phyloP scores from a whole-genome alignment of 192 early-diverging fungal genomes.

The Chytriomyces confervae region DNA sequence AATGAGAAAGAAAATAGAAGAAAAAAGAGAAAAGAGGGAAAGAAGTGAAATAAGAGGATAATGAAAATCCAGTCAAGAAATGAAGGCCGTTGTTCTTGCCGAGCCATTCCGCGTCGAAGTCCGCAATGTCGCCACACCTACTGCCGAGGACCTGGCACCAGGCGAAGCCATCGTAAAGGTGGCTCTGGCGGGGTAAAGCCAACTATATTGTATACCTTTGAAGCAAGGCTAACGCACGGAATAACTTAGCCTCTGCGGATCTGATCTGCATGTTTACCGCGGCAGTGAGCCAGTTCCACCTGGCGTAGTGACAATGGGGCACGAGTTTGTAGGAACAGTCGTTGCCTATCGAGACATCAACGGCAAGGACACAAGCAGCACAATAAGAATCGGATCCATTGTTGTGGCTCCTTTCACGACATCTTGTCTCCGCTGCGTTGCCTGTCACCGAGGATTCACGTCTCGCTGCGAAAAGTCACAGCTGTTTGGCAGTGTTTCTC shows the following conservation, averaged over 20 bases:
- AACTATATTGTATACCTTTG: too few species aligned
- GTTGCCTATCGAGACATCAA: not conserved
- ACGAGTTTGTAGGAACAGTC: slow-evolving; percentile 17
- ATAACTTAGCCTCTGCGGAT: slow-evolving; percentile 22
- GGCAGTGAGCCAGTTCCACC: slow-evolving; percentile 20
- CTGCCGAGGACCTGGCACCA: not conserved
- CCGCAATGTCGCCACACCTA: not conserved
- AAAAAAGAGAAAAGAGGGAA: too few species aligned
- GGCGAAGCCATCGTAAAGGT: slow-evolving; percentile 26
- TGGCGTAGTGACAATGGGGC: not conserved
- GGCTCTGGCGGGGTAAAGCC: slow-evolving; percentile 10
- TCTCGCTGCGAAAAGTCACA: not conserved
- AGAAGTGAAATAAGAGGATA: too few species aligned
- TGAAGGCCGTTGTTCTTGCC: slow-evolving; percentile 25
- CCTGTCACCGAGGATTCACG: slow-evolving; percentile 8
- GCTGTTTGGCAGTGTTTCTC: slow-evolving; percentile 5
- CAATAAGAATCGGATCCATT: not conserved
- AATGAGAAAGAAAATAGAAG: too few species aligned
- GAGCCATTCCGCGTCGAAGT: slow-evolving; percentile 6
- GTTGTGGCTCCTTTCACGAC: slow-evolving; percentile 25
- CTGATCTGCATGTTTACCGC: slow-evolving; percentile 25
- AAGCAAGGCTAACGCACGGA: too few species aligned
- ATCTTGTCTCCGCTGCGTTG: slow-evolving; percentile 1
- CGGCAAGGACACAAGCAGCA: not conserved
- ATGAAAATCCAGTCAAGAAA: not conserved